Evolutionary conservation across 306 rosid species (phyloP).

Genomic region (Biancaea sappan): DNA sequence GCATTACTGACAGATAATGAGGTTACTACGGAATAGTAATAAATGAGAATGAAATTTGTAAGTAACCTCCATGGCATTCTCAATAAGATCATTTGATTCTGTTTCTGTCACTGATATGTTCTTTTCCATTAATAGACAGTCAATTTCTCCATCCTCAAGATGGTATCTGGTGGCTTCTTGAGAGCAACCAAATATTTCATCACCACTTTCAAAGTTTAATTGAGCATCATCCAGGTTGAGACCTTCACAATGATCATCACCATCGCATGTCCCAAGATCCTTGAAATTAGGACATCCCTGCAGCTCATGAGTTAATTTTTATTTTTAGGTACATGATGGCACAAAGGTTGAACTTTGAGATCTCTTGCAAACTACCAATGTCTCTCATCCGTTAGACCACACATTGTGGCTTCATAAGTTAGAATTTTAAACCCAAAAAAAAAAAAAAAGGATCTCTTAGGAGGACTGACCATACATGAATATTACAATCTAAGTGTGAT

Average conservation of each 20-base stretch:
- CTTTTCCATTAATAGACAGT: conserved; percentile 60
- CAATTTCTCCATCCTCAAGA: conserved; percentile 60
- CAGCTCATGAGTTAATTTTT: conserved; percentile 24
- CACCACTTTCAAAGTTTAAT: conserved; percentile 46
- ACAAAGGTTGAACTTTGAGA: background rate
- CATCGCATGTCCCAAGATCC: conserved; percentile 48
- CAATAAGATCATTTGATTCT: conserved; percentile 54
- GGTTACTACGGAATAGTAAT: conserved; percentile 11
- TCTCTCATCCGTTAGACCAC: background rate
- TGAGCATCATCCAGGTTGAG: conserved; percentile 52
- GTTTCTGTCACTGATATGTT: conserved; percentile 55
- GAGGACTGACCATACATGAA: conserved; percentile 22
- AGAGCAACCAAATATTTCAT: conserved; percentile 51
- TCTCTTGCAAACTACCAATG: background rate
- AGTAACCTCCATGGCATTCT: conserved; percentile 63
- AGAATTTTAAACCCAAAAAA: too few relatives aligned
- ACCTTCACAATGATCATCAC: conserved; percentile 53
- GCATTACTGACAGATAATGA: conserved; percentile 10
- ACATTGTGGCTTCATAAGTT: background rate
- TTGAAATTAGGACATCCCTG: conserved; percentile 55
- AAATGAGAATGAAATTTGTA: background rate
- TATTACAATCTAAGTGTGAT: conserved; percentile 5
- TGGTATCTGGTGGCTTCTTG: conserved; percentile 53
- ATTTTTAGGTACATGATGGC: background rate
- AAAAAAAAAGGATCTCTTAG: background rate